phyloP scores from a whole-genome alignment of 148 eudicot species.

The Dianthus caryophyllus region DNA sequence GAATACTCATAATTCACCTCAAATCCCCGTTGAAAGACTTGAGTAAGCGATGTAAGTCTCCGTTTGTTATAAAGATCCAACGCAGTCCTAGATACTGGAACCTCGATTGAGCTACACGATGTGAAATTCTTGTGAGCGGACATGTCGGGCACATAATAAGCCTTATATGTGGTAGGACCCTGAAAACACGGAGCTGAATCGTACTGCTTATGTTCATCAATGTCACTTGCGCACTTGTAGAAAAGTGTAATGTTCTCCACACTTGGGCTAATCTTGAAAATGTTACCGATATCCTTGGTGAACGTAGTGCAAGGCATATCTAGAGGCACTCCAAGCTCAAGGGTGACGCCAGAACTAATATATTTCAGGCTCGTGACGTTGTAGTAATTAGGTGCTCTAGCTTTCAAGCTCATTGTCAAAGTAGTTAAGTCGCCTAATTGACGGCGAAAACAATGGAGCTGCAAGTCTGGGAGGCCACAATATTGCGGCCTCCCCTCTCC shows the following conservation, averaged over 20 bases:
- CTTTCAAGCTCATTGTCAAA: no score
- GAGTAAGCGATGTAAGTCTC: neutral
- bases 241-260: neutral
- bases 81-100: conserved; percentile 3
- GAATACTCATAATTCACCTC: conserved; percentile 11
- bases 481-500: no score
- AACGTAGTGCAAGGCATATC: neutral
- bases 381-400: no score
- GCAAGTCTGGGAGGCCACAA: no score
- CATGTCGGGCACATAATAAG: no score
- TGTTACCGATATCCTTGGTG: neutral
- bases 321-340: neutral
- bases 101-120: neutral
- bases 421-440: no score
- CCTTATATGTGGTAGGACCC: no score
- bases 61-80: neutral
- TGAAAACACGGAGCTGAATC: no score
- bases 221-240: neutral
- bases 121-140: neutral
- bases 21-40: neutral
- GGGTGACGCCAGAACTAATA: neutral
- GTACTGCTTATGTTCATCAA: no score
- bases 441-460: no score
- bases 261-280: neutral
- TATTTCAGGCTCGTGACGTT: no score